A percentile compares a stretch with the other conserved stretches of the same genome.
Conservation (phyloP, 2,329 filamentous ascomycete species). For the Pseudonectria buxi region DNA sequence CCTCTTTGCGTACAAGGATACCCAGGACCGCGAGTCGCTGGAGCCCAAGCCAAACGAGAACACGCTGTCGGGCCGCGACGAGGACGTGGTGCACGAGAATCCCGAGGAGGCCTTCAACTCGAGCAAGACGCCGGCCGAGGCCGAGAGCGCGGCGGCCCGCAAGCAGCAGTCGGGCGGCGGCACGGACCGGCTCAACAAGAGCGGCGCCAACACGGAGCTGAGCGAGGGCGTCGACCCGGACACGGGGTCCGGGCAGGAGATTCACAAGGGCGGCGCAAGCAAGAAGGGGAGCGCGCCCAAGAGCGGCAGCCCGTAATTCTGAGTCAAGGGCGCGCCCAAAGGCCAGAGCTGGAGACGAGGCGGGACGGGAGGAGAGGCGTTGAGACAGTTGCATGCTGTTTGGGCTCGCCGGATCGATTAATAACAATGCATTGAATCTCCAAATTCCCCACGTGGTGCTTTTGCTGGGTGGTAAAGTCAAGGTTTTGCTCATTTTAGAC, state of each 20-base stretch:
- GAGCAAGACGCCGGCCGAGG: slow-evolving; percentile 59
- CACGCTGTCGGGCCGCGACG: slow-evolving; percentile 60
- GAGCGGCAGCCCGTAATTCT: too few relatives aligned
- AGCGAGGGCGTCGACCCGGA: too few relatives aligned
- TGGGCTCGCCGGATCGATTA: too few relatives aligned
- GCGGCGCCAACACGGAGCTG: slow-evolving; percentile 39
- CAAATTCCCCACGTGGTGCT: too few relatives aligned
- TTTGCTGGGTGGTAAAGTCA: too few relatives aligned
- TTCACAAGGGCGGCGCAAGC: slow-evolving; percentile 30
- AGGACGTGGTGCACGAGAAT: slow-evolving; percentile 47
- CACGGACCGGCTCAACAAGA: slow-evolving; percentile 31
- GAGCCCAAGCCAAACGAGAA: slow-evolving; percentile 61
- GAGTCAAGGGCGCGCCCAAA: too few relatives aligned
- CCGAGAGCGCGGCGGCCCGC: slow-evolving; percentile 45
- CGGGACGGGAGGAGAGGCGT: too few relatives aligned
- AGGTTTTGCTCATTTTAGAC: too few relatives aligned
- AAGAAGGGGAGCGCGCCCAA: slow-evolving; percentile 24
- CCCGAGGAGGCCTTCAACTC: slow-evolving; percentile 63
- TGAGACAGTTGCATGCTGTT: too few relatives aligned
- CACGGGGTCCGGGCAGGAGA: slow-evolving; percentile 26
- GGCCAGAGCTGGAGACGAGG: too few relatives aligned
- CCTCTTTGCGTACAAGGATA: slow-evolving; percentile 40
- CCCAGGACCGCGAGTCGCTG: slow-evolving; percentile 54
- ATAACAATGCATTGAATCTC: too few relatives aligned
- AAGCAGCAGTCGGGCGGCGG: slow-evolving; percentile 30